These are phyloP conservation scores for Silene noctiflora DNA, from an alignment of 179 eudicot species.

Conservation along the genomic window DNA sequence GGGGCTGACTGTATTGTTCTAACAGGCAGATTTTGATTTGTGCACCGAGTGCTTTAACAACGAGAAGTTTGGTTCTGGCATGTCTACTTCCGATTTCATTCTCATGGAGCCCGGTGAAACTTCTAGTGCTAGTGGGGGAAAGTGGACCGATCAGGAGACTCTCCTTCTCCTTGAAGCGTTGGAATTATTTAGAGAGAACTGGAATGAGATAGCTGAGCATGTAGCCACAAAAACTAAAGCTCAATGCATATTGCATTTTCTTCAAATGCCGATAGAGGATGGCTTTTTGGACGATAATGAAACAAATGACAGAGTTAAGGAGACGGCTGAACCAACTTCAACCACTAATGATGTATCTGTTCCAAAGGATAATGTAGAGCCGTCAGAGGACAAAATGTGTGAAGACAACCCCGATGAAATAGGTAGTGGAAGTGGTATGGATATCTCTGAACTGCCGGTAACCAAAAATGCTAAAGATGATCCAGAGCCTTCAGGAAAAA, in stretches of 20 bases:
- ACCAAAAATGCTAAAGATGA: conserved; percentile 38
- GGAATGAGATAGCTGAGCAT: conserved; percentile 99
- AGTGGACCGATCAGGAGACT: conserved; percentile 99
- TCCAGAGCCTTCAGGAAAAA: conserved; percentile 39
- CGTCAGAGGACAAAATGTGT: conserved; percentile 30
- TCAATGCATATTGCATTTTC: conserved; percentile 93
- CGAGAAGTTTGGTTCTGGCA: conserved; percentile 85
- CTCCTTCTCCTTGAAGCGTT: conserved; percentile 95
- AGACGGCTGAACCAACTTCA: conserved; percentile 40
- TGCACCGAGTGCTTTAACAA: conserved; percentile 89
- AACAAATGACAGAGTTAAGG: conserved; percentile 32
- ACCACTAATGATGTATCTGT: conserved; percentile 36
- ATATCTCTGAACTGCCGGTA: conserved; percentile 36
- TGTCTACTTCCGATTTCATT: conserved; percentile 91
- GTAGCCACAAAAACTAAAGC: conserved; percentile 98
- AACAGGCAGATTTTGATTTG: conserved; percentile 98
- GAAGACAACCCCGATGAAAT: conserved; percentile 32
- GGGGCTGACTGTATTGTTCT: conserved; percentile 30
- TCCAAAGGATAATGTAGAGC: conserved; percentile 46
- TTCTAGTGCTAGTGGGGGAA: conserved; percentile 88
- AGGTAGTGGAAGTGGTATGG: conserved; percentile 29
- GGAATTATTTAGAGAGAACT: conserved; percentile 87
- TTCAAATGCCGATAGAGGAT: conserved; percentile 99
- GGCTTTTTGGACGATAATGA: conserved; percentile 54
- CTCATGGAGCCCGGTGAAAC: conserved; percentile 96